Evolutionary conservation across 495 filamentous ascomycete species (phyloP).

Genomic region (Xylaria curta): DNA sequence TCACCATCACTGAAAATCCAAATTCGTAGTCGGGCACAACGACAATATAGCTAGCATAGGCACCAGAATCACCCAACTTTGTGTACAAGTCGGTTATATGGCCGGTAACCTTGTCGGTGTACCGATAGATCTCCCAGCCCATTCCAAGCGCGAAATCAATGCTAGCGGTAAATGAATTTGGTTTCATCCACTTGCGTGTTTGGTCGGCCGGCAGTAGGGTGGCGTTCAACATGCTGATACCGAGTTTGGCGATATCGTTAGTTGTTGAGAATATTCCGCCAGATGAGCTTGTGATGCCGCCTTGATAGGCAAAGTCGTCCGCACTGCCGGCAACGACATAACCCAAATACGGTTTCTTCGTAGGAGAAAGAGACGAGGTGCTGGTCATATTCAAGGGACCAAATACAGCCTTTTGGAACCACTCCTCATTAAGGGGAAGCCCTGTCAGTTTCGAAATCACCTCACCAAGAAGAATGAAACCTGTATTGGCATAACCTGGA

Average conservation of each 20-base stretch:
- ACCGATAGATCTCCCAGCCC: slow-evolving; percentile 49
- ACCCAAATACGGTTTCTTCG: slow-evolving; percentile 27
- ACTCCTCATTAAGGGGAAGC: slow-evolving; percentile 29
- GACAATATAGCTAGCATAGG: slow-evolving; percentile 42
- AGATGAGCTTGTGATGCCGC: slow-evolving; percentile 29
- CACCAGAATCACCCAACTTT: slow-evolving; percentile 52
- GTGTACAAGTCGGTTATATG: slow-evolving; percentile 48
- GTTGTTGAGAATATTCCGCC: slow-evolving; percentile 37
- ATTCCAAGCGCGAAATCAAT: slow-evolving; percentile 39
- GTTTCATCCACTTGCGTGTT: slow-evolving; percentile 60
- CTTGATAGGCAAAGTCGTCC: slow-evolving; percentile 23
- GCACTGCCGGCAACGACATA: slow-evolving; percentile 32
- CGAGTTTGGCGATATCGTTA: slow-evolving; percentile 43
- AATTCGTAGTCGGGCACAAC: slow-evolving; percentile 50
- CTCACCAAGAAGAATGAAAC: slow-evolving; percentile 43
- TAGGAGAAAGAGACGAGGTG: slow-evolving; percentile 35
- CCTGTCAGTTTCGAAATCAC: slow-evolving; percentile 39
- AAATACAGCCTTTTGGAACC: slow-evolving; percentile 40
- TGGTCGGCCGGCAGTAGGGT: slow-evolving; percentile 44
- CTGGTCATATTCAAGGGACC: slow-evolving; percentile 39
- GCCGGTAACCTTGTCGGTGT: slow-evolving; percentile 33
- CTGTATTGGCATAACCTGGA: slow-evolving; percentile 42
- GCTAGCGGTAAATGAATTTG: slow-evolving; percentile 48
- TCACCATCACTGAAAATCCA: slow-evolving; percentile 49
- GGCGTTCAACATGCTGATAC: slow-evolving; percentile 55